These are phyloP conservation scores for Saxophila tyrrhenica DNA, from an alignment of 495 filamentous ascomycete genomes.

Conservation along the genomic window DNA sequence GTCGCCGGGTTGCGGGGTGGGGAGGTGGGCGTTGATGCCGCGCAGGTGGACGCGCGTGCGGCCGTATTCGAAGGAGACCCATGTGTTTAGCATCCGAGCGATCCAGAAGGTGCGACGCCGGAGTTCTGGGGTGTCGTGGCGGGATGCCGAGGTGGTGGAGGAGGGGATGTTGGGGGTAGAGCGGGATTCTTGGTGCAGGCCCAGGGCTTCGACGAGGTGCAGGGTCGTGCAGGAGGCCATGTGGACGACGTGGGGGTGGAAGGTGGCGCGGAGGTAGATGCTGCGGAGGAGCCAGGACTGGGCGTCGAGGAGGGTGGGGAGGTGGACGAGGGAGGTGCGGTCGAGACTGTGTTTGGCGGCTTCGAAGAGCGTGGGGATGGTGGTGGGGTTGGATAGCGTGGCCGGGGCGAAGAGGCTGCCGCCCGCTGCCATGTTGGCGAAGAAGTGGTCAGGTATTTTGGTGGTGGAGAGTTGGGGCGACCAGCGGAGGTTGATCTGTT, in stretches of 20 bases:
- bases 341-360: conserved; percentile 37
- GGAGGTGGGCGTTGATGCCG: conserved; percentile 21
- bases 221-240: conserved; percentile 45
- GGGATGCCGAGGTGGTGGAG: conserved; percentile 2
- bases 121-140: conserved; percentile 25
- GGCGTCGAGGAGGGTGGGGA: conserved; percentile 28
- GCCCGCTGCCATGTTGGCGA: conserved; percentile 10
- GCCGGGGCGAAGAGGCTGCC: conserved; percentile 6
- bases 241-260: conserved; percentile 42
- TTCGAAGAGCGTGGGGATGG: conserved; percentile 27
- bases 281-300: conserved; percentile 43
- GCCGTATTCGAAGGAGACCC: conserved; percentile 41
- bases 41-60: conserved; percentile 34
- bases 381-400: too few relatives aligned
- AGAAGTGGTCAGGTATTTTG: conserved; percentile 12
- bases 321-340: conserved; percentile 23
- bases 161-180: neutral
- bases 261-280: conserved; percentile 42
- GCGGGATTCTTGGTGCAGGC: conserved; percentile 34
- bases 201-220: conserved; percentile 41
- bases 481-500: conserved; percentile 15
- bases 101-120: conserved; percentile 33
- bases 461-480: conserved; percentile 2
- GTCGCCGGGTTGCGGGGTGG: conserved; percentile 10
- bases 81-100: conserved; percentile 36